These are phyloP conservation scores for Phytophthora sansomeana DNA, from an alignment of 352 stramenopile species.

Conservation along the genomic window DNA sequence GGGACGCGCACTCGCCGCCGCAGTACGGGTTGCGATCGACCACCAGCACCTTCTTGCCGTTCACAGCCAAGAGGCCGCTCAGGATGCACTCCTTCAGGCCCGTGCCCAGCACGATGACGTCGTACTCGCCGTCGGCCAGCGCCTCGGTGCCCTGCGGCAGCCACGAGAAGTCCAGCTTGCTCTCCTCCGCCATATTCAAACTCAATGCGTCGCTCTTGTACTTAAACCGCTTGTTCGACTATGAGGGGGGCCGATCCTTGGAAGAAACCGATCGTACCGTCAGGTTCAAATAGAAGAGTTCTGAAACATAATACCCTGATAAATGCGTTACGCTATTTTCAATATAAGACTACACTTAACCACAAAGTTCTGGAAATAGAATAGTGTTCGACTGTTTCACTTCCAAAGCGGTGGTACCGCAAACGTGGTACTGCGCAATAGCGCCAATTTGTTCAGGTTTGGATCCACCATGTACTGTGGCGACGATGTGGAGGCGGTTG, in stretches of 20 bases:
- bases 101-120: constrained; percentile 99
- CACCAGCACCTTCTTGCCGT: constrained; percentile 97
- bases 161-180: constrained; percentile 93
- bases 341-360: too few species aligned
- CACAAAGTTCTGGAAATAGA: too few species aligned
- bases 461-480: constrained; percentile 93
- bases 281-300: not conserved
- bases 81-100: constrained; percentile 99
- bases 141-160: constrained; percentile 94
- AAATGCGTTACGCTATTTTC: too few species aligned
- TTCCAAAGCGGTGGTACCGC: too few species aligned
- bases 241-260: constrained; percentile 26
- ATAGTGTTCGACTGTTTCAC: too few species aligned
- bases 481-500: constrained; percentile 96
- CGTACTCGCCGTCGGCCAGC: constrained; percentile 99
- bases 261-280: constrained; percentile 6
- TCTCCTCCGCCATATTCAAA: constrained; percentile 63
- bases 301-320: too few species aligned
- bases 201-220: constrained; percentile 9
- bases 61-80: constrained; percentile 95
- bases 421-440: too few species aligned
- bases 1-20: constrained; percentile 97
- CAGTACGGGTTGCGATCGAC: constrained; percentile 99
- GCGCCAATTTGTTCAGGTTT: too few species aligned
- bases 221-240: constrained; percentile 9